A percentile compares a stretch with the other conserved stretches of the same genome.
These are phyloP conservation scores for Cicer yamashitae DNA, from an alignment of 306 rosid genomes.

Conservation along the genomic window DNA sequence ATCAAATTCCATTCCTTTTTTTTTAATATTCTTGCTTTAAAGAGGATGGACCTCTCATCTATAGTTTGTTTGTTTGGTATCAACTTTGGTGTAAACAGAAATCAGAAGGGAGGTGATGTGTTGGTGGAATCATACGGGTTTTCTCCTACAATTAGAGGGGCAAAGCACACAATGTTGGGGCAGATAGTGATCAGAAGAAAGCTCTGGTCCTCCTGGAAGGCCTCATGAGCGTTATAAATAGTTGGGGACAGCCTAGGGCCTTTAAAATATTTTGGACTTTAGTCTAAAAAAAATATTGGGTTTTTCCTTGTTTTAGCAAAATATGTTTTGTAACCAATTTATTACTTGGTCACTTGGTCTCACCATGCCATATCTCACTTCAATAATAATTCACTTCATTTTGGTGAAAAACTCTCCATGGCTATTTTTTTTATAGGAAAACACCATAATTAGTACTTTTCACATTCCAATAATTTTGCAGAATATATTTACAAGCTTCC, in stretches of 20 bases:
- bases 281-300: conserved; percentile 48
- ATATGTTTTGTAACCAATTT: conserved; percentile 58
- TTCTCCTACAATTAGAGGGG: conserved; percentile 57
- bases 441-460: too few relatives aligned
- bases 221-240: conserved; percentile 66
- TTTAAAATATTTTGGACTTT: conserved; percentile 62
- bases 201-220: conserved; percentile 54
- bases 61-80: conserved; percentile 36
- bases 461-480: too few relatives aligned
- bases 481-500: too few relatives aligned
- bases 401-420: conserved; percentile 14
- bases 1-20: conserved; percentile 57
- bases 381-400: conserved; percentile 40
- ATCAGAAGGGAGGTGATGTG: conserved; percentile 51
- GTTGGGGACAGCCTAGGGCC: conserved; percentile 76
- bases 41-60: conserved; percentile 53
- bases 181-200: conserved; percentile 62
- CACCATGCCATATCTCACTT: conserved; percentile 34
- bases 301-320: conserved; percentile 64
- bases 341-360: conserved; percentile 49
- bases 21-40: conserved; percentile 41
- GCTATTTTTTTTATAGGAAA: too few relatives aligned
- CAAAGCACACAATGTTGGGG: conserved; percentile 63
- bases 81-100: conserved; percentile 45
- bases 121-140: conserved; percentile 60